phyloP scores from a whole-genome alignment of 106 monocot species.

The Dendrobium catenatum region DNA sequence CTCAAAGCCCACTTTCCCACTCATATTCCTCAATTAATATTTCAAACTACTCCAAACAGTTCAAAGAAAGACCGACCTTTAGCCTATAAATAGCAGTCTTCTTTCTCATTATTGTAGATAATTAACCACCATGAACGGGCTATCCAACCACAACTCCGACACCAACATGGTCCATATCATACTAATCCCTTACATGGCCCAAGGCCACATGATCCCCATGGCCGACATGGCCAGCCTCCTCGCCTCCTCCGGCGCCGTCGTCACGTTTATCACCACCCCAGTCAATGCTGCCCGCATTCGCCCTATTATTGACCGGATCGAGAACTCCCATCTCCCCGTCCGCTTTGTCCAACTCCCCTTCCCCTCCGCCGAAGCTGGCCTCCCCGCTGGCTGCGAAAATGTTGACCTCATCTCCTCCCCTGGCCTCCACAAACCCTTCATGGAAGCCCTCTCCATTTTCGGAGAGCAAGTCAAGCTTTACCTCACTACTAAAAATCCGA shows the following conservation, averaged over 20 bases:
- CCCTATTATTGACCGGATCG: background rate
- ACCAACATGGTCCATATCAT: background rate
- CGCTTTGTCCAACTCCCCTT: slow-evolving; percentile 2
- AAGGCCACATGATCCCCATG: background rate
- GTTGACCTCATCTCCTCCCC: background rate
- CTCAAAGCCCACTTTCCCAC: too few relatives aligned
- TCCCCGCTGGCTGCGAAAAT: slow-evolving; percentile 4
- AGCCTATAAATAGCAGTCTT: too few relatives aligned
- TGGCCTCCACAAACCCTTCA: background rate
- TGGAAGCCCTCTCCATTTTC: background rate
- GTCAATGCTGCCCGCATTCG: slow-evolving; percentile 6
- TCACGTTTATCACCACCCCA: slow-evolving; percentile 9
- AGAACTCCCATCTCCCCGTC: background rate
- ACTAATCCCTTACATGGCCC: background rate
- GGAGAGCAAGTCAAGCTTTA: background rate
- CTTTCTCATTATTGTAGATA: too few relatives aligned
- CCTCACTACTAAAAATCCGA: background rate
- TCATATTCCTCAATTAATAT: too few relatives aligned
- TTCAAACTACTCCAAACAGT: too few relatives aligned
- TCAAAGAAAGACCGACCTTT: too few relatives aligned
- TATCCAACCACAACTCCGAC: too few relatives aligned
- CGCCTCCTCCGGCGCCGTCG: background rate
- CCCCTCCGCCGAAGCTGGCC: background rate
- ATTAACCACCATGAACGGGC: too few relatives aligned
- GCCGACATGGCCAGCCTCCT: slow-evolving; percentile 4